Conservation (phyloP, 129 eudicot genomes). For the Cynara cardunculus region DNA sequence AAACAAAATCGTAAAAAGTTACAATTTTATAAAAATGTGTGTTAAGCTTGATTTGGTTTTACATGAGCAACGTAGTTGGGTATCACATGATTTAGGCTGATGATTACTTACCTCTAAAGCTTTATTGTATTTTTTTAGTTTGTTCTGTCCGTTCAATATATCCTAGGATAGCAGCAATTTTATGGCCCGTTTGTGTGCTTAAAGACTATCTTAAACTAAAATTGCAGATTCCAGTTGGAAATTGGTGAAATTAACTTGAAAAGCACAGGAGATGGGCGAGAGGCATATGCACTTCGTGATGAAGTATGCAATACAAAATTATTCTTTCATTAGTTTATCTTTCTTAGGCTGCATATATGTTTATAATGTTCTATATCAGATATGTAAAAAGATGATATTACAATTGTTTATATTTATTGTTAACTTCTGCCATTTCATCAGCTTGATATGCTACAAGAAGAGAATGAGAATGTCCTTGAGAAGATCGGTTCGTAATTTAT, state of each 20-base stretch:
- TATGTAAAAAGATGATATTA: background rate
- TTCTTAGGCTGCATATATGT: background rate
- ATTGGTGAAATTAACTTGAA: slow-evolving; percentile 48
- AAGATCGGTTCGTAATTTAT: slow-evolving; percentile 45
- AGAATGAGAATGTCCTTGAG: slow-evolving; percentile 65
- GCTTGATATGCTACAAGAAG: slow-evolving; percentile 98
- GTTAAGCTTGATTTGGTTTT: too few relatives aligned
- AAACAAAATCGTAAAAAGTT: background rate
- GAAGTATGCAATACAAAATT: slow-evolving; percentile 50
- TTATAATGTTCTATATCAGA: slow-evolving; percentile 10
- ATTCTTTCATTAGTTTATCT: background rate
- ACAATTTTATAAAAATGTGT: background rate
- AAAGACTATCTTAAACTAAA: background rate
- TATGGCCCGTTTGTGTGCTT: background rate
- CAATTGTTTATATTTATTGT: slow-evolving; percentile 6
- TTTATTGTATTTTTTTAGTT: background rate
- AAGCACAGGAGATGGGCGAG: slow-evolving; percentile 63
- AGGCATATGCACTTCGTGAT: slow-evolving; percentile 86
- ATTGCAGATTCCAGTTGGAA: slow-evolving; percentile 61
- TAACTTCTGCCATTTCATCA: slow-evolving; percentile 36
- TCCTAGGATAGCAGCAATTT: background rate
- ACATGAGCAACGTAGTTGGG: too few relatives aligned
- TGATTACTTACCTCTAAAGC: too few relatives aligned
- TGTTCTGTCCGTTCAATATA: background rate
- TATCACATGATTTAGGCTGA: too few relatives aligned